Percentiles rank a stretch among this genome's conserved stretches.
Conservation (phyloP, 140 eudicot genomes). For the Senecio squalidus region DNA sequence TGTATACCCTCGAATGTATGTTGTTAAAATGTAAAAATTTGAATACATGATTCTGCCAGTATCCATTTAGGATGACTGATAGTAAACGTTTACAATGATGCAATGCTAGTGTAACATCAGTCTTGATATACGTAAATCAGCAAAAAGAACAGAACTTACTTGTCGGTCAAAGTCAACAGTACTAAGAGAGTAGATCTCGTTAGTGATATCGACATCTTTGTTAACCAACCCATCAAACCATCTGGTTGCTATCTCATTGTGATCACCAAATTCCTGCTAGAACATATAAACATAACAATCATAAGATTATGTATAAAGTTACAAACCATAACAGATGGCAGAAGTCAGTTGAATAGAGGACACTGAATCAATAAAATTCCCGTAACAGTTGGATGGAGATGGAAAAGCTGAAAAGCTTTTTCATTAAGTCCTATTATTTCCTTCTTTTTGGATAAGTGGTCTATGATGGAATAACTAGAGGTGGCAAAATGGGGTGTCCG, state of each 20-base stretch:
- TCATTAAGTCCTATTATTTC: background rate
- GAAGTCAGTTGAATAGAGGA: background rate
- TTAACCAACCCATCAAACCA: conserved; percentile 84
- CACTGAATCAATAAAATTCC: background rate
- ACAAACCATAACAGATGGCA: background rate
- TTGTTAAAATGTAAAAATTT: too few relatives aligned
- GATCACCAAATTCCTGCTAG: conserved; percentile 35
- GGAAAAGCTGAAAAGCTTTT: background rate
- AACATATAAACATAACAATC: conserved; percentile 8
- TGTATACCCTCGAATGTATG: too few relatives aligned
- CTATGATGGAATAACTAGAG: background rate
- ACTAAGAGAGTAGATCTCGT: conserved; percentile 77
- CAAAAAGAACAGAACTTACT: conserved; percentile 36
- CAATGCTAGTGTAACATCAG: background rate
- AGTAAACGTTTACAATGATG: background rate
- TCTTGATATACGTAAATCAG: background rate
- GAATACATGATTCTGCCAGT: too few relatives aligned
- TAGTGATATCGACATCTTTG: conserved; percentile 58
- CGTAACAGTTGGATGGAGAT: background rate
- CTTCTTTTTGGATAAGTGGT: background rate
- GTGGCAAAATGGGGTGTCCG: background rate
- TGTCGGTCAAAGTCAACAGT: conserved; percentile 88
- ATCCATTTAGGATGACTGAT: too few relatives aligned
- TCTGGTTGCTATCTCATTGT: conserved; percentile 42
- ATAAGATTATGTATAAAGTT: background rate